phyloP scores from a whole-genome alignment of 2,329 filamentous ascomycete genomes.

The Sporothrix brunneoviolacea region DNA sequence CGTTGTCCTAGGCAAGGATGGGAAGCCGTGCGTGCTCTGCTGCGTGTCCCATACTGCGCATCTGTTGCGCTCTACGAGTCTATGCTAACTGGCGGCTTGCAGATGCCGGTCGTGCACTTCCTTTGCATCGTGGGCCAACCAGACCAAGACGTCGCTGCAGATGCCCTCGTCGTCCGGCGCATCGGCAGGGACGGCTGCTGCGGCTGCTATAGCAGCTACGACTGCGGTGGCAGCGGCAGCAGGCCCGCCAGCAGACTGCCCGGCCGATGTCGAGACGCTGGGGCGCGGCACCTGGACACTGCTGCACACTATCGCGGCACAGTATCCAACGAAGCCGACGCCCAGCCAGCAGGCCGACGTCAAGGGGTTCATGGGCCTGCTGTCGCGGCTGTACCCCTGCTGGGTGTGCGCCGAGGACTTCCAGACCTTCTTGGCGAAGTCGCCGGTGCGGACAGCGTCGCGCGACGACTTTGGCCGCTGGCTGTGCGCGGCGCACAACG shows the following conservation, averaged over 20 bases:
- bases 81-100: background rate
- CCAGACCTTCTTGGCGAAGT: slow-evolving; percentile 67
- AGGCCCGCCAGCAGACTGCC: slow-evolving; percentile 61
- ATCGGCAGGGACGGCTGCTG: slow-evolving; percentile 27
- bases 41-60: background rate
- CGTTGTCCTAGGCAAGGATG: slow-evolving; percentile 69
- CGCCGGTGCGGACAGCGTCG: slow-evolving; percentile 55
- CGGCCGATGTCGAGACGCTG: slow-evolving; percentile 80
- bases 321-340: slow-evolving; percentile 68
- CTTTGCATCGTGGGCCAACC: slow-evolving; percentile 55
- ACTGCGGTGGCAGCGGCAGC: slow-evolving; percentile 21
- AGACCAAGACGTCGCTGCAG: slow-evolving; percentile 39
- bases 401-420: slow-evolving; percentile 95
- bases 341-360: slow-evolving; percentile 67
- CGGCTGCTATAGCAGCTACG: slow-evolving; percentile 22
- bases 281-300: slow-evolving; percentile 90
- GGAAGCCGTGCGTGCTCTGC: slow-evolving; percentile 58
- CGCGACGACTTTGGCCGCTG: slow-evolving; percentile 69
- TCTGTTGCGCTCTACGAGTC: background rate
- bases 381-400: slow-evolving; percentile 87
- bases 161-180: slow-evolving; percentile 23
- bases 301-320: slow-evolving; percentile 82
- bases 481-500: slow-evolving; percentile 83
- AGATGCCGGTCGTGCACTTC: slow-evolving; percentile 69
- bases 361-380: slow-evolving; percentile 67